Base-by-base conservation (phyloP, 176 grass and related monocot species). In the Carex scoparia region DNA sequence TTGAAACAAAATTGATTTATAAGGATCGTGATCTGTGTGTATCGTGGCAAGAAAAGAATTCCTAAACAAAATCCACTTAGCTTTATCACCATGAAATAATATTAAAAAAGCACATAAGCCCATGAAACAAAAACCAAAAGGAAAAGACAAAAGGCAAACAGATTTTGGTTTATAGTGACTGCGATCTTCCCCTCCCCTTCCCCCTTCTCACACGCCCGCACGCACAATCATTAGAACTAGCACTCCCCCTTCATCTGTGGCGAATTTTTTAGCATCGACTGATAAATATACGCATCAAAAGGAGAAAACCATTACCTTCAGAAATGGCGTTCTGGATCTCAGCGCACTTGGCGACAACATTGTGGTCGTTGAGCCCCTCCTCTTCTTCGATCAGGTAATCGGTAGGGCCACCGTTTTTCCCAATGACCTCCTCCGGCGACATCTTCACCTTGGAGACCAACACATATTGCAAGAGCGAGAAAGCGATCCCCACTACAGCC, bases 301-400 rank as follows among this genome's bases (percentile, higher is more conserved):
- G 23, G 4, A 81, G 27, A 76, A 16, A 16, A 58, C 4, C 0
- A 33, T 84, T 86, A 86, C 88, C 88, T 86, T 90, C 88, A 13
- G 88, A 84, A 79, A 90, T 90, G 69, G 88, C 88, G 40, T 1
- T 87, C 63, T 90, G 88, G 64, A 86, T 90, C 80, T 90, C 88
- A 42, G 84, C 87, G 60, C 87, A 89, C 66, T 86, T 86, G 78
- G 67, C 64, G 63, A 89, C 87, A 44, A 89, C 68, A 65, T 86
- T 89, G 66, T 89, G 84, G 30, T 84, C 72, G 55, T 74, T 31
- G 33, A 86, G 69, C 5, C 53, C 82, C 4, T 81, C 57, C 89
- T 97, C 94, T 87, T 93, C 92, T 82, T 97, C 94, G 82, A 92
- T 86, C 32, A 97, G 84, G 72, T 86, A 87, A 46, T 94, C 92